A percentile compares a stretch with the other conserved stretches of the same genome.
These are phyloP conservation scores for Rhododendron simsii DNA, from an alignment of 148 eudicot species.

Conservation along the genomic window DNA sequence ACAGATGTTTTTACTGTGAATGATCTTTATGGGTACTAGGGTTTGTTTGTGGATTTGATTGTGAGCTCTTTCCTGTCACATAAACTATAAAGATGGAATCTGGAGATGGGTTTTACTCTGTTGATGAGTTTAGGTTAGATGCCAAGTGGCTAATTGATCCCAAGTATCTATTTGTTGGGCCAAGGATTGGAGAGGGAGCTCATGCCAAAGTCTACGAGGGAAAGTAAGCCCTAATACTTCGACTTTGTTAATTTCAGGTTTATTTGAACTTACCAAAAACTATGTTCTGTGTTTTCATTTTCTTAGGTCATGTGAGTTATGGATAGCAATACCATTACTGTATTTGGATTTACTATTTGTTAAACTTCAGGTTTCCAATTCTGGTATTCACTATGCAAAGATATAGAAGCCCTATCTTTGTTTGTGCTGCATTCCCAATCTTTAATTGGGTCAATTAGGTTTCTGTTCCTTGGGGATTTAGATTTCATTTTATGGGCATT, in stretches of 20 bases:
- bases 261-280: neutral
- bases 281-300: neutral
- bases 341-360: neutral
- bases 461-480: neutral
- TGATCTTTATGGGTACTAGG: neutral
- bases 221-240: conserved; percentile 42
- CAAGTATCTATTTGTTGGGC: conserved; percentile 57
- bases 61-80: neutral
- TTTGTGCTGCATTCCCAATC: neutral
- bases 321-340: neutral
- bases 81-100: conserved; percentile 36
- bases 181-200: conserved; percentile 68
- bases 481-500: neutral
- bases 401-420: neutral
- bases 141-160: conserved; percentile 65
- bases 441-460: neutral
- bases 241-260: neutral
- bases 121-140: conserved; percentile 44
- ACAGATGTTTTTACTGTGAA: neutral
- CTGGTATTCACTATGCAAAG: neutral
- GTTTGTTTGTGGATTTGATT: conserved; percentile 5
- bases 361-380: neutral
- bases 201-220: conserved; percentile 73
- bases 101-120: conserved; percentile 43
- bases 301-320: neutral